Evolutionary conservation across 2,329 filamentous ascomycete genomes (phyloP).

Genomic region (Ceratocystis papillata): DNA sequence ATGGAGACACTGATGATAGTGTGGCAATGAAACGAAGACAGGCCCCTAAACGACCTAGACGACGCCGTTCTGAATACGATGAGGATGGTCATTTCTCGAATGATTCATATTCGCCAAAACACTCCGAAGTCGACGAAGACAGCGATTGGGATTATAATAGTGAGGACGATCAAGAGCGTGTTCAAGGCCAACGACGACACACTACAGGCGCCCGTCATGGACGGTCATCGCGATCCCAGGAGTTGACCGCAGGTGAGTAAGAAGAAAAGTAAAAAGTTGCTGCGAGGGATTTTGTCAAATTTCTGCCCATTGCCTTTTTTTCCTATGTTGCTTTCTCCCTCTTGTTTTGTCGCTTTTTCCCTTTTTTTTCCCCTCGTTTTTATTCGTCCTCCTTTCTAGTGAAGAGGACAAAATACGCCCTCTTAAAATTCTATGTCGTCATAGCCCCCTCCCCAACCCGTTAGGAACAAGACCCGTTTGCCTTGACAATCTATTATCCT

Average conservation of each 20-base stretch:
- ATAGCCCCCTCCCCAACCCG: not conserved
- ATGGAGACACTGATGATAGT: not conserved
- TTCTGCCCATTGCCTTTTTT: not conserved
- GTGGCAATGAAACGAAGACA: not conserved
- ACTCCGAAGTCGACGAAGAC: not conserved
- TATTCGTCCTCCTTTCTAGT: not conserved
- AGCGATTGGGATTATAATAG: constrained; percentile 4
- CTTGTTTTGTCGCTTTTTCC: not conserved
- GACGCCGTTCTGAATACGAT: constrained; percentile 9
- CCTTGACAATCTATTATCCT: not conserved
- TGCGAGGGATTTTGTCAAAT: not conserved
- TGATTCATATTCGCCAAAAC: constrained; percentile 9
- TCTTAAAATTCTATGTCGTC: not conserved
- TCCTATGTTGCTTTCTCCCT: not conserved
- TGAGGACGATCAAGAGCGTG: not conserved
- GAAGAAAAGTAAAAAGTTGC: not conserved
- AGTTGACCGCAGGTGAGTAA: constrained; percentile 6
- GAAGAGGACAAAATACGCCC: not conserved
- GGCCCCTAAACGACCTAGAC: not conserved
- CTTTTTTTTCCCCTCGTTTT: not conserved
- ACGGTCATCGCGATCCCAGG: constrained; percentile 3
- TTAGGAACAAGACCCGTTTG: constrained; percentile 1
- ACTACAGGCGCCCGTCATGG: constrained; percentile 5
- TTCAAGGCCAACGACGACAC: constrained; percentile 6
- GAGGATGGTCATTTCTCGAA: constrained; percentile 11